These are phyloP conservation scores for Stemphylium vesicarium DNA, from an alignment of 2,329 filamentous ascomycete species.

Conservation along the genomic window DNA sequence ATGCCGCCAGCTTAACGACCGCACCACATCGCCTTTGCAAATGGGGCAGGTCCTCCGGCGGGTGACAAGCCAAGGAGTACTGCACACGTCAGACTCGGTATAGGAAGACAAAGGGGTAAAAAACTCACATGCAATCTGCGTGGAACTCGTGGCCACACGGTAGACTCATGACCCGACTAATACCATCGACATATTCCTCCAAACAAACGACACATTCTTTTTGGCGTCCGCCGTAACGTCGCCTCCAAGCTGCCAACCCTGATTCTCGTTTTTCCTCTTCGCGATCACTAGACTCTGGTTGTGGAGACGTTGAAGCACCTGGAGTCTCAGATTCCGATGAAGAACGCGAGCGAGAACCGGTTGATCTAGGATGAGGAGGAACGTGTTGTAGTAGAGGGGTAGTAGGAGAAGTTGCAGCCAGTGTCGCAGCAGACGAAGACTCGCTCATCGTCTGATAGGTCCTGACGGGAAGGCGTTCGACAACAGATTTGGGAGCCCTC, in stretches of 20 bases:
- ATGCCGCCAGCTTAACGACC: conserved; percentile 47
- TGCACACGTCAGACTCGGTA: conserved; percentile 49
- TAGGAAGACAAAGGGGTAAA: not conserved
- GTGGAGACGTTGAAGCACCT: conserved; percentile 41
- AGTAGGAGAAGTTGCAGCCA: conserved; percentile 70
- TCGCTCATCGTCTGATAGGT: conserved; percentile 87
- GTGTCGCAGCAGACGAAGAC: conserved; percentile 66
- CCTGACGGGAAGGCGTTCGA: conserved; percentile 90
- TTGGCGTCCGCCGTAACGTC: conserved; percentile 68
- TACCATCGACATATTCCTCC: conserved; percentile 93
- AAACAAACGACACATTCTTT: conserved; percentile 95
- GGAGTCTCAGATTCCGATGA: conserved; percentile 68
- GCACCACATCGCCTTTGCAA: conserved; percentile 95
- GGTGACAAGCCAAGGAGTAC: conserved; percentile 95
- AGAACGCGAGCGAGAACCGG: conserved; percentile 66
- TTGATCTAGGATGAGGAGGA: conserved; percentile 32
- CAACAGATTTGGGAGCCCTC: conserved; percentile 96
- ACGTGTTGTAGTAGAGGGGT: conserved; percentile 75
- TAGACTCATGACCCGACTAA: conserved; percentile 94
- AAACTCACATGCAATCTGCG: conserved; percentile 93
- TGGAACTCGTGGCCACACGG: conserved; percentile 99
- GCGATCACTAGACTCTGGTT: conserved; percentile 39
- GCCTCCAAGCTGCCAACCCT: conserved; percentile 59
- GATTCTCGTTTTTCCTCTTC: conserved; percentile 61
- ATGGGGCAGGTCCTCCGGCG: conserved; percentile 96